A percentile compares a stretch with the other conserved stretches of the same genome.
Evolutionary conservation across 2,329 filamentous ascomycete genomes (phyloP).

Genomic region (Fonsecaea monophora): DNA sequence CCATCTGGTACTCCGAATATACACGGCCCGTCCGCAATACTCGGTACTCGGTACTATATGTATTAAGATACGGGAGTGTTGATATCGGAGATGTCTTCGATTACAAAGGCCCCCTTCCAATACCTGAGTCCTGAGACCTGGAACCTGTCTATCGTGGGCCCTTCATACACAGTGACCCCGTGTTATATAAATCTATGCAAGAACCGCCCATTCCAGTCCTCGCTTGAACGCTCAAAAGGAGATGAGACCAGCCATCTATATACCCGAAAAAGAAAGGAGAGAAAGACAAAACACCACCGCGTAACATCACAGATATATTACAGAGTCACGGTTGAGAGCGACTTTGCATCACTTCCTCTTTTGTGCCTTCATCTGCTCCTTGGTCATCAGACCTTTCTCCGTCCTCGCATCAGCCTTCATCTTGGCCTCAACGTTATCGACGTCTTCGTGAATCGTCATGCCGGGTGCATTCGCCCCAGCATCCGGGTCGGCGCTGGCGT

Average conservation of each 20-base stretch:
- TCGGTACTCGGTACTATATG: too few relatives aligned
- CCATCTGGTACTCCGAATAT: too few relatives aligned
- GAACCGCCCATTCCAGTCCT: not conserved
- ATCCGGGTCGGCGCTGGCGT: not conserved
- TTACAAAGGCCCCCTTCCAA: not conserved
- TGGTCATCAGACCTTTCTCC: slow-evolving; percentile 21
- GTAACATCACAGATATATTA: not conserved
- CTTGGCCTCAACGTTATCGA: slow-evolving; percentile 29
- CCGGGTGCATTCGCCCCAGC: not conserved
- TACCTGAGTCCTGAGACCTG: not conserved
- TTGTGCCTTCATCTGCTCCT: slow-evolving; percentile 21
- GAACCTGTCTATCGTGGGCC: not conserved
- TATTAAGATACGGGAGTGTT: not conserved
- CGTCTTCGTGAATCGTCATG: slow-evolving; percentile 29
- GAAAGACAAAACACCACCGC: not conserved
- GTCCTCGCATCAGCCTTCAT: slow-evolving; percentile 32
- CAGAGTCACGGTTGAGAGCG: slow-evolving; percentile 9
- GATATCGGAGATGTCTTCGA: not conserved
- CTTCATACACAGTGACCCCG: not conserved
- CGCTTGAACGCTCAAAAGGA: slow-evolving; percentile 30
- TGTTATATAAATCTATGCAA: not conserved
- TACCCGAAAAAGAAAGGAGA: not conserved
- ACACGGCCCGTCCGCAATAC: too few relatives aligned
- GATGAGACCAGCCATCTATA: slow-evolving; percentile 8
- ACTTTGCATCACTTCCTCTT: slow-evolving; percentile 14